Evolutionary conservation across 2,329 filamentous ascomycete species (phyloP).

Genomic region (Geoglossum cookeanum): DNA sequence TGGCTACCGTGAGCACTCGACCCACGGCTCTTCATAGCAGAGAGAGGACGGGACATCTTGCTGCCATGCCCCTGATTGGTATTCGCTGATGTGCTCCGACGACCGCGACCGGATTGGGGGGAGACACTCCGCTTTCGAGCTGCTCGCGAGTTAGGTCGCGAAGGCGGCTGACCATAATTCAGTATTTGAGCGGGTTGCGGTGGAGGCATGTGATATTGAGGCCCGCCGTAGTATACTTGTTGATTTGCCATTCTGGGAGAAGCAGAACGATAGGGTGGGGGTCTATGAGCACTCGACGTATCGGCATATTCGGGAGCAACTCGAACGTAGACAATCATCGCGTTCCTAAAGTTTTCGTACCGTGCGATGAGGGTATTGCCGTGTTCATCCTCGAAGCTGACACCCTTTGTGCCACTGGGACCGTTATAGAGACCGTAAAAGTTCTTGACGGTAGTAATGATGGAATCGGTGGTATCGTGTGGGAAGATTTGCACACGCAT

Average conservation of each 20-base stretch:
- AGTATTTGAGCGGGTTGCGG: constrained; percentile 30
- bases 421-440: constrained; percentile 89
- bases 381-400: constrained; percentile 85
- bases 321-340: constrained; percentile 86
- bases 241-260: constrained; percentile 9
- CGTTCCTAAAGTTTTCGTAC: constrained; percentile 86
- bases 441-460: constrained; percentile 96
- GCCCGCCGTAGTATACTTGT: constrained; percentile 37
- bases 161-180: constrained; percentile 41
- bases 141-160: constrained; percentile 49
- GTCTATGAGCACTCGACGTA: constrained; percentile 25
- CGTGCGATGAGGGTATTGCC: constrained; percentile 84
- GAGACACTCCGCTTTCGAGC: constrained; percentile 65
- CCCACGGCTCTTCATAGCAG: constrained; percentile 45
- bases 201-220: constrained; percentile 44
- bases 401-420: constrained; percentile 47
- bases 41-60: constrained; percentile 40
- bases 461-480: constrained; percentile 92
- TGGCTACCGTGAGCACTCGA: constrained; percentile 38
- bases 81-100: constrained; percentile 62
- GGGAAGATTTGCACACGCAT: constrained; percentile 82
- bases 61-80: constrained; percentile 24
- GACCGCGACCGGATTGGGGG: constrained; percentile 45
- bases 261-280: constrained; percentile 22
- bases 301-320: constrained; percentile 44